phyloP scores from a whole-genome alignment of 192 early-diverging fungal species.

The Glomus cerebriforme region DNA sequence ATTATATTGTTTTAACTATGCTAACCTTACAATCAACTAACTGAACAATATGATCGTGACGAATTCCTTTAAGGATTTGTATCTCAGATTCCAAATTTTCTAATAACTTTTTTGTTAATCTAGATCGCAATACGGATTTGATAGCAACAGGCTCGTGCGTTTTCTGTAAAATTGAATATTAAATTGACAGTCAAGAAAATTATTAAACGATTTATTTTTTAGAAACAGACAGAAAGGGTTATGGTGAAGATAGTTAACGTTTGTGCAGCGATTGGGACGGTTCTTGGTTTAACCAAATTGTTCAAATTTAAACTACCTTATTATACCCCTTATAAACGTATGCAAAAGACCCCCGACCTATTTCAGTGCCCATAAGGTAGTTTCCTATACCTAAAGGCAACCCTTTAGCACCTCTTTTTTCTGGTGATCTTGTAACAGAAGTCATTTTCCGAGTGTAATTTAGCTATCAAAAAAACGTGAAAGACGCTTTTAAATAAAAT shows the following conservation, averaged over 20 bases:
- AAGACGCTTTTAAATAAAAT: too few species aligned
- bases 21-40: slow-evolving; percentile 85
- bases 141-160: slow-evolving; percentile 77
- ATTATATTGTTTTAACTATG: neutral
- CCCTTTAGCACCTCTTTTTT: slow-evolving; percentile 2
- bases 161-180: slow-evolving; percentile 41
- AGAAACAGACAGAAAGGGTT: neutral
- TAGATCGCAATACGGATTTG: slow-evolving; percentile 86
- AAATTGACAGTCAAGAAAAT: neutral
- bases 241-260: neutral
- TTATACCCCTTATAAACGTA: slow-evolving; percentile 84
- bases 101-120: slow-evolving; percentile 86
- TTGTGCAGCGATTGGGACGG: neutral
- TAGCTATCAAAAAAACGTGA: too few species aligned
- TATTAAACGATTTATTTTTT: neutral
- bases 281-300: neutral
- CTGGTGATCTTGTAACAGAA: neutral
- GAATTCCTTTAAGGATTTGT: slow-evolving; percentile 82
- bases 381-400: slow-evolving; percentile 60
- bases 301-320: slow-evolving; percentile 49
- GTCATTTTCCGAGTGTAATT: slow-evolving; percentile 1
- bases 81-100: slow-evolving; percentile 98
- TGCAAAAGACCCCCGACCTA: slow-evolving; percentile 96
- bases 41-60: slow-evolving; percentile 85
- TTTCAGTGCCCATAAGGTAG: slow-evolving; percentile 77